These are phyloP conservation scores for Stentor roeselii DNA, from an alignment of 73 alveolate species.

Conservation along the genomic window DNA sequence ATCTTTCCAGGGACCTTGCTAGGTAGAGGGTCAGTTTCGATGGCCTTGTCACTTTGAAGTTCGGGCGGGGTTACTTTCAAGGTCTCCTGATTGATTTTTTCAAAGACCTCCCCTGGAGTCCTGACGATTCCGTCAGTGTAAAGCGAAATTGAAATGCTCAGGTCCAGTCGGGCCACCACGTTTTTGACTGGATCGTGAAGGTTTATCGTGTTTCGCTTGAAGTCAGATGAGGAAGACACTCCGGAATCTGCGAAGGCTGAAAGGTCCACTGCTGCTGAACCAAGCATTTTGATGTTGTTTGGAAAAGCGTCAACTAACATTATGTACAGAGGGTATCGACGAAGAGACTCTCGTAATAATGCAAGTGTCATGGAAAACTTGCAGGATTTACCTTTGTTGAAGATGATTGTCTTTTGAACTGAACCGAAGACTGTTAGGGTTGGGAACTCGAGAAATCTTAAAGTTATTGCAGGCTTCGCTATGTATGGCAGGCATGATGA, in stretches of 20 bases:
- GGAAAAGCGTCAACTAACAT: slow-evolving; percentile 27
- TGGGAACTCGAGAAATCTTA: slow-evolving; percentile 20
- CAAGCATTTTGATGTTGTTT: slow-evolving; percentile 9
- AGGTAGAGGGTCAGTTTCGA: slow-evolving; percentile 24
- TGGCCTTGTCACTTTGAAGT: background rate
- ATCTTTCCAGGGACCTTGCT: background rate
- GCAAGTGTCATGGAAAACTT: background rate
- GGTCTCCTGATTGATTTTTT: slow-evolving; percentile 1
- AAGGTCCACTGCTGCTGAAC: slow-evolving; percentile 20
- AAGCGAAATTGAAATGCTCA: slow-evolving; percentile 8
- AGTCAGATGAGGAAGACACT: background rate
- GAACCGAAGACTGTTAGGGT: slow-evolving; percentile 23
- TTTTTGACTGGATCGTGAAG: slow-evolving; percentile 9
- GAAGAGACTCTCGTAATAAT: background rate
- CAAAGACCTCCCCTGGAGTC: background rate
- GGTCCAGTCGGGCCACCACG: background rate
- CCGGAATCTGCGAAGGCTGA: slow-evolving; percentile 7
- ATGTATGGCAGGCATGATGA: background rate
- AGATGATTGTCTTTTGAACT: background rate
- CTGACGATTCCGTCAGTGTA: background rate
- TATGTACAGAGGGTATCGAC: slow-evolving; percentile 2
- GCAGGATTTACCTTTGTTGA: slow-evolving; percentile 19
- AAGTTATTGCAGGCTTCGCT: slow-evolving; percentile 4
- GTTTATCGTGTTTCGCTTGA: background rate
- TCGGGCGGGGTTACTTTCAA: background rate